Evolutionary conservation across 306 rosid genomes (phyloP).

Genomic region (Cicer judaicum): DNA sequence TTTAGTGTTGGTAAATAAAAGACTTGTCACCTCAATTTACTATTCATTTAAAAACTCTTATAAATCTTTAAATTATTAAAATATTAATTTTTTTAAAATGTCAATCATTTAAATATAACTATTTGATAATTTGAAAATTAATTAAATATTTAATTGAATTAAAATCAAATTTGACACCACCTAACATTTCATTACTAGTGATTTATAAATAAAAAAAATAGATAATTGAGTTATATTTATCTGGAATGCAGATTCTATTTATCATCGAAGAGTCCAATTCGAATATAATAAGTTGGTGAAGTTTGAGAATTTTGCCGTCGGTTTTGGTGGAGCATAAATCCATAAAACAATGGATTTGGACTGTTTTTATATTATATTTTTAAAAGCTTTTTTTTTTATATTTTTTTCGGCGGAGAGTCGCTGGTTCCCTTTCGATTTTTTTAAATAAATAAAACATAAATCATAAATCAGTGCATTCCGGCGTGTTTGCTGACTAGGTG

Average conservation of each 20-base stretch:
- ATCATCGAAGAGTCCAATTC: neutral
- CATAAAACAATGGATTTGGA: constrained; percentile 32
- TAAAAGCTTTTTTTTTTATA: neutral
- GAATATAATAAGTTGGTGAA: neutral
- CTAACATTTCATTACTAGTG: too few species aligned
- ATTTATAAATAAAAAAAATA: too few species aligned
- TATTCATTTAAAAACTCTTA: too few species aligned
- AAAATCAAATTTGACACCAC: too few species aligned
- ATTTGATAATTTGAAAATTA: too few species aligned
- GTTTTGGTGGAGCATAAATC: constrained; percentile 11
- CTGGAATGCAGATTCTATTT: neutral
- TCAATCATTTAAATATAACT: too few species aligned
- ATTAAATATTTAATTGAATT: too few species aligned
- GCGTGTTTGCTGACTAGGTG: constrained; percentile 25
- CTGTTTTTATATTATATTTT: constrained; percentile 1
- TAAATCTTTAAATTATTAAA: too few species aligned
- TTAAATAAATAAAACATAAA: neutral
- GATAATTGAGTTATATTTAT: neutral
- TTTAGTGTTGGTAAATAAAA: too few species aligned
- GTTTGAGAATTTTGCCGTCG: constrained; percentile 36
- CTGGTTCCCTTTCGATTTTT: neutral
- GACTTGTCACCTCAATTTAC: too few species aligned
- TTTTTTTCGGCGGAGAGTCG: neutral
- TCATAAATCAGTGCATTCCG: neutral
- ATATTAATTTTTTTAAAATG: too few species aligned